phyloP scores from a whole-genome alignment of 768 basidiomycete genomes.

The Leucocoprinus leucothites region DNA sequence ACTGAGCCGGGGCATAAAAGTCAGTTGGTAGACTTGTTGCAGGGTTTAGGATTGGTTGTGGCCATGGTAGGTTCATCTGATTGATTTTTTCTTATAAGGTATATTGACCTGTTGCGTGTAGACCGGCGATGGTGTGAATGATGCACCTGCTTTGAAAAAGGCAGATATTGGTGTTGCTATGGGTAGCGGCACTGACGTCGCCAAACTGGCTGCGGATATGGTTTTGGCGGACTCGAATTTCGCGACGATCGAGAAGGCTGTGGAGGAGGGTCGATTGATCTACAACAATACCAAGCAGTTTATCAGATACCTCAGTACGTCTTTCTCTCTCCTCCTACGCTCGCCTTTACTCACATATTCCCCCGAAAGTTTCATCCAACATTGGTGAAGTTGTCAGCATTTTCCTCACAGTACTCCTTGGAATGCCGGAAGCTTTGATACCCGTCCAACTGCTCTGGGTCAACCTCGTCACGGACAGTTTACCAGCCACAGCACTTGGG shows the following conservation, averaged over 20 bases:
- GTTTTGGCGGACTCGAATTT: constrained; percentile 97
- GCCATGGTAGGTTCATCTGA: constrained; percentile 84
- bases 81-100: no score
- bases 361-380: constrained; percentile 77
- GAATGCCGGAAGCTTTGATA: constrained; percentile 99
- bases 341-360: background rate
- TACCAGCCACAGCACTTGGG: constrained; percentile 95
- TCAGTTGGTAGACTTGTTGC: constrained; percentile 90
- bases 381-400: constrained; percentile 98
- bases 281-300: constrained; percentile 99
- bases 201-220: constrained; percentile 98
- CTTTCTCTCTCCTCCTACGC: constrained; percentile 6
- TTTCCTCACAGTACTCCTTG: constrained; percentile 94
- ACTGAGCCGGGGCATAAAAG: constrained; percentile 96
- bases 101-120: no score
- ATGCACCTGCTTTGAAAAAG: constrained; percentile 94
- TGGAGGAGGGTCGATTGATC: constrained; percentile 96
- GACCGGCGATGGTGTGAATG: constrained; percentile 98
- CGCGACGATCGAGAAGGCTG: constrained; percentile 92
- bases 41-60: constrained; percentile 88
- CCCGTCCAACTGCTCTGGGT: constrained; percentile 99
- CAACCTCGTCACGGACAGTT: constrained; percentile 94
- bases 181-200: constrained; percentile 98
- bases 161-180: constrained; percentile 99
- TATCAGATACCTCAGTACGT: constrained; percentile 94